A percentile compares a stretch with the other conserved stretches of the same genome.
Conservation (phyloP, 2,329 filamentous ascomycete species). For the Colletotrichum sp. region DNA sequence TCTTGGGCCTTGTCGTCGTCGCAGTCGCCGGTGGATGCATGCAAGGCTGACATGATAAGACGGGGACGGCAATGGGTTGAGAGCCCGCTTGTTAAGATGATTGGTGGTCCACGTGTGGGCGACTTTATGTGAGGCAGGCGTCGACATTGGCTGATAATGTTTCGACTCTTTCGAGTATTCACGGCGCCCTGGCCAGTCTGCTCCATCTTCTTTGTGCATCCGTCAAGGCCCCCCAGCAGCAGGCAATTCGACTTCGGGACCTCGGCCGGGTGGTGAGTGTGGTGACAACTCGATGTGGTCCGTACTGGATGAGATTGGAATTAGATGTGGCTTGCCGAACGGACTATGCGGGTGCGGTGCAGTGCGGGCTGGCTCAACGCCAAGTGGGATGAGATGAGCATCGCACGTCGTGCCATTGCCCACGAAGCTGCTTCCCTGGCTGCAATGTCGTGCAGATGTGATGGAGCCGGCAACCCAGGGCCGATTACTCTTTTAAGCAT, state of each 20-base stretch:
- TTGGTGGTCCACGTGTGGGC: not conserved
- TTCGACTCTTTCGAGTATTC: not conserved
- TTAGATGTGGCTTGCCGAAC: not conserved
- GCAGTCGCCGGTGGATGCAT: not conserved
- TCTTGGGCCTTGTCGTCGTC: not conserved
- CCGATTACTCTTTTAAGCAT: not conserved
- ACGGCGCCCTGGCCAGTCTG: not conserved
- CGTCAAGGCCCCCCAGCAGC: not conserved
- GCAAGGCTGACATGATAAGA: slow-evolving; percentile 6
- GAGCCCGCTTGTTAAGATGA: not conserved
- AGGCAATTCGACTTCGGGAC: not conserved
- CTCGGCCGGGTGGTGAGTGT: not conserved
- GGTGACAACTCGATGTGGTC: not conserved
- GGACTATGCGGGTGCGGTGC: not conserved
- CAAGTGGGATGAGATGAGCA: not conserved
- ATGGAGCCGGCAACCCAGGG: not conserved
- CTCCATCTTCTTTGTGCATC: not conserved
- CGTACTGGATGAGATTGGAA: not conserved
- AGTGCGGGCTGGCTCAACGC: not conserved
- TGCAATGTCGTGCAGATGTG: slow-evolving; percentile 15
- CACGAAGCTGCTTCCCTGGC: not conserved
- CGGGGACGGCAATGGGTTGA: not conserved
- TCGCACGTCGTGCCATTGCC: not conserved
- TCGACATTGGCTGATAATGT: slow-evolving; percentile 2
- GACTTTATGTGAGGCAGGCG: not conserved